A percentile compares a stretch with the other conserved stretches of the same genome.
These are phyloP conservation scores for Albophoma yamanashiensis DNA, from an alignment of 2,329 filamentous ascomycete genomes.

Conservation along the genomic window DNA sequence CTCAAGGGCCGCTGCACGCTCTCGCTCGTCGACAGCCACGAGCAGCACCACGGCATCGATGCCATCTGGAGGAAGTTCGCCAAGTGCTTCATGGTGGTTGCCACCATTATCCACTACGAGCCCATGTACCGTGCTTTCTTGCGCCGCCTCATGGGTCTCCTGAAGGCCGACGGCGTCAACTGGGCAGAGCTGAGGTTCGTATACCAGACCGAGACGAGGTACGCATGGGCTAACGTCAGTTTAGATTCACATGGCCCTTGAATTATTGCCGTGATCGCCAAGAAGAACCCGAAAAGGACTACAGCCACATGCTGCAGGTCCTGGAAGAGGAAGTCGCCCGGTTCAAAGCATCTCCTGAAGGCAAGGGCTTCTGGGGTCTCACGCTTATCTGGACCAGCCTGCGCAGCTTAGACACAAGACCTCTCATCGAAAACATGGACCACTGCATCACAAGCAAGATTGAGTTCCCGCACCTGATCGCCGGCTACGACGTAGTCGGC, in stretches of 20 bases:
- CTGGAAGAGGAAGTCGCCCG: constrained; percentile 67
- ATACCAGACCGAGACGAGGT: not conserved
- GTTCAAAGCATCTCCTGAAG: constrained; percentile 63
- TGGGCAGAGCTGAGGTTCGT: constrained; percentile 66
- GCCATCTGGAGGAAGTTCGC: constrained; percentile 78
- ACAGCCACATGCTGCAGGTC: constrained; percentile 57
- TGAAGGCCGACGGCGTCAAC: constrained; percentile 71
- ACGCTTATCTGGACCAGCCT: constrained; percentile 77
- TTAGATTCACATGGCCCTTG: constrained; percentile 58
- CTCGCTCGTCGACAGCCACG: constrained; percentile 58
- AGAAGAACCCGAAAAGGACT: constrained; percentile 57
- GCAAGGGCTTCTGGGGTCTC: constrained; percentile 72
- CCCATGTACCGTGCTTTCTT: constrained; percentile 76
- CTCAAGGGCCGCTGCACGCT: constrained; percentile 63
- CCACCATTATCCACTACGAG: constrained; percentile 76
- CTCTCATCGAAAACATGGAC: constrained; percentile 73
- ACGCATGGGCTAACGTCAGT: not conserved
- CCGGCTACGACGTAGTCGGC: constrained; percentile 83
- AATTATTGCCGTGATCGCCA: constrained; percentile 55
- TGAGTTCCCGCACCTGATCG: constrained; percentile 66
- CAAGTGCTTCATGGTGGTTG: constrained; percentile 62
- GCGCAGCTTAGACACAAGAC: constrained; percentile 50
- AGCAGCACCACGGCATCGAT: constrained; percentile 74
- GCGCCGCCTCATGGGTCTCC: constrained; percentile 55
- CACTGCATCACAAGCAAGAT: constrained; percentile 75